These are phyloP conservation scores for Dicorynia guianensis DNA, from an alignment of 306 rosid genomes.

Conservation along the genomic window DNA sequence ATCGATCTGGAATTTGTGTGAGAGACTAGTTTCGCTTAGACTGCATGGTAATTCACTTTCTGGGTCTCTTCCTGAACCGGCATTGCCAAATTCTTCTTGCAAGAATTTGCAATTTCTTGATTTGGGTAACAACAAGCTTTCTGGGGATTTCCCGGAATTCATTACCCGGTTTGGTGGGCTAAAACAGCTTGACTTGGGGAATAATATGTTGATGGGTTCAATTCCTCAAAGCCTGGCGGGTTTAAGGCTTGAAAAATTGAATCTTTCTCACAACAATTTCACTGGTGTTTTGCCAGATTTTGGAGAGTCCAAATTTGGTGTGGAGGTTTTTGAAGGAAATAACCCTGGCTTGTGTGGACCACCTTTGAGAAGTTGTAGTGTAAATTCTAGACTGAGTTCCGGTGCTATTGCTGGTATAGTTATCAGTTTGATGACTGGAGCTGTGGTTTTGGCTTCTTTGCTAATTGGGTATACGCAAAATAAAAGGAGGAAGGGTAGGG, in stretches of 20 bases:
- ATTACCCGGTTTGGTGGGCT: constrained; percentile 64
- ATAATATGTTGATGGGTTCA: constrained; percentile 66
- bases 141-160: constrained; percentile 85
- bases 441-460: constrained; percentile 88
- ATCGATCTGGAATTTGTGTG: constrained; percentile 88
- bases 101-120: constrained; percentile 70
- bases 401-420: constrained; percentile 97
- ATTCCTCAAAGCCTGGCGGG: constrained; percentile 62
- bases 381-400: constrained; percentile 70
- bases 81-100: constrained; percentile 84
- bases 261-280: constrained; percentile 88
- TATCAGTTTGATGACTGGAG: constrained; percentile 86
- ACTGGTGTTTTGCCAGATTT: constrained; percentile 84
- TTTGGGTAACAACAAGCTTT: constrained; percentile 73
- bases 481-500: constrained; percentile 75
- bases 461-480: constrained; percentile 86
- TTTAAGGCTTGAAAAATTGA: constrained; percentile 76
- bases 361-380: constrained; percentile 76
- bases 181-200: constrained; percentile 77
- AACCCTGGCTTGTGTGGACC: constrained; percentile 81
- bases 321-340: constrained; percentile 84
- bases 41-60: constrained; percentile 68
- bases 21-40: constrained; percentile 70
- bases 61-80: constrained; percentile 78
- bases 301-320: constrained; percentile 67